A percentile compares a stretch with the other conserved stretches of the same genome.
These are phyloP conservation scores for Panicum virgatum DNA, from an alignment of 202 grass and related monocot species.

Conservation along the genomic window DNA sequence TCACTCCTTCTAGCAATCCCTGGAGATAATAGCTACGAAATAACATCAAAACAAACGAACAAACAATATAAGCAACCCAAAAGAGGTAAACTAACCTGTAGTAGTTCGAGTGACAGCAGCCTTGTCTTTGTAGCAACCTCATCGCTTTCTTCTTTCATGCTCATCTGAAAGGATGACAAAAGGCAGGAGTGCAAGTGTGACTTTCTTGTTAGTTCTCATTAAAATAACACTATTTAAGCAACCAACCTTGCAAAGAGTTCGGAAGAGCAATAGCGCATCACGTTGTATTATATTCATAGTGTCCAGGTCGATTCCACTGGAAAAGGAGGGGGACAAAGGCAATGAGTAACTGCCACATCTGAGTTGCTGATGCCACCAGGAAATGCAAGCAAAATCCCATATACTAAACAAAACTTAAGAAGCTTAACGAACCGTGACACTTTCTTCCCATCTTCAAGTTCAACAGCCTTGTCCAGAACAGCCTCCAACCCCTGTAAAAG, in stretches of 20 bases:
- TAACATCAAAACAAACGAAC: constrained; percentile 45
- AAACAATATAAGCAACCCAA: constrained; percentile 11
- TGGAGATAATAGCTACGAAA: constrained; percentile 41
- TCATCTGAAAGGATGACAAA: constrained; percentile 67
- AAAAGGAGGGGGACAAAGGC: constrained; percentile 15
- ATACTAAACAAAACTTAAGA: constrained; percentile 31
- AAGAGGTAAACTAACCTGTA: constrained; percentile 69
- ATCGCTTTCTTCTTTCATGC: constrained; percentile 99
- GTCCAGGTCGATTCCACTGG: constrained; percentile 88
- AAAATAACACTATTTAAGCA: constrained; percentile 34
- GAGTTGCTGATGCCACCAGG: neutral
- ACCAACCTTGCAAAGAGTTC: constrained; percentile 97
- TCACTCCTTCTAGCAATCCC: constrained; percentile 97
- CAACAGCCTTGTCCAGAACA: constrained; percentile 97
- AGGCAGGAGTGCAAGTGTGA: constrained; percentile 7
- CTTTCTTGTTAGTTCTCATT: constrained; percentile 28
- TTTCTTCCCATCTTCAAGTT: constrained; percentile 98
- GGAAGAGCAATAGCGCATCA: constrained; percentile 88
- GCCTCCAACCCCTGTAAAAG: constrained; percentile 92
- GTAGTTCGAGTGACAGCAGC: constrained; percentile 93
- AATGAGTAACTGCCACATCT: constrained; percentile 26
- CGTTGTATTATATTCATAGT: constrained; percentile 89
- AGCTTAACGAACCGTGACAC: constrained; percentile 56
- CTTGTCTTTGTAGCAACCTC: constrained; percentile 95
- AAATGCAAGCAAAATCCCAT: constrained; percentile 23